phyloP scores from a whole-genome alignment of 306 rosid genomes.

The Lagenaria siceraria region DNA sequence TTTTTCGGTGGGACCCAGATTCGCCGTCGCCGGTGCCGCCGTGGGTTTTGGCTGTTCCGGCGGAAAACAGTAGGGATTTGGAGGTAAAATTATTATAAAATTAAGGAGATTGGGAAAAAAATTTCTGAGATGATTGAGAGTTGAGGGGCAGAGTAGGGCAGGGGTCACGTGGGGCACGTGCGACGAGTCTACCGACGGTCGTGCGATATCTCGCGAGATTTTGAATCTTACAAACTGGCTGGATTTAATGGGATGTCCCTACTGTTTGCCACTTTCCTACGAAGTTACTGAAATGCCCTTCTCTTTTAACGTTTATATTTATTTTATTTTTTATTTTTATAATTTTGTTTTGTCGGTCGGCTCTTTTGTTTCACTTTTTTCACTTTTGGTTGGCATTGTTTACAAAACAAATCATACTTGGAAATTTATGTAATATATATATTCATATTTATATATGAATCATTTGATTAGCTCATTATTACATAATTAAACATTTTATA shows the following conservation, averaged over 20 bases:
- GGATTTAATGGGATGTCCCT: background rate
- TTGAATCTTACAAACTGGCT: background rate
- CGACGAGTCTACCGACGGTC: background rate
- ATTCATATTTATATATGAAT: background rate
- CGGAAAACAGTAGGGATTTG: background rate
- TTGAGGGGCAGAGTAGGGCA: background rate
- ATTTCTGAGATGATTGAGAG: background rate
- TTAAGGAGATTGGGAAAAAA: background rate
- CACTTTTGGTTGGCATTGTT: background rate
- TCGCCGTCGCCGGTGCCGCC: background rate
- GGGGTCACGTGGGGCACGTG: slow-evolving; percentile 9
- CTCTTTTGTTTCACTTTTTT: background rate
- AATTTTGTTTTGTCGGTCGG: slow-evolving; percentile 8
- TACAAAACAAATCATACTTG: background rate
- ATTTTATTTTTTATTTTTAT: background rate
- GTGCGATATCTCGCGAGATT: slow-evolving; percentile 9
- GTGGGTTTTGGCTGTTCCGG: background rate
- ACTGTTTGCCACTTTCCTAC: background rate
- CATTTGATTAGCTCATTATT: background rate
- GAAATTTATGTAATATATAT: background rate
- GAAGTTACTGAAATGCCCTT: background rate
- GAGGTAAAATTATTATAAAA: background rate
- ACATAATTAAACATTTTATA: background rate
- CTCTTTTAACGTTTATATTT: background rate
- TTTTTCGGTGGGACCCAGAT: slow-evolving; percentile 3